Percentiles rank a stretch among this genome's conserved stretches.
Evolutionary conservation across 441 rosid species (phyloP).

Genomic region (Metrosideros polymorpha): DNA sequence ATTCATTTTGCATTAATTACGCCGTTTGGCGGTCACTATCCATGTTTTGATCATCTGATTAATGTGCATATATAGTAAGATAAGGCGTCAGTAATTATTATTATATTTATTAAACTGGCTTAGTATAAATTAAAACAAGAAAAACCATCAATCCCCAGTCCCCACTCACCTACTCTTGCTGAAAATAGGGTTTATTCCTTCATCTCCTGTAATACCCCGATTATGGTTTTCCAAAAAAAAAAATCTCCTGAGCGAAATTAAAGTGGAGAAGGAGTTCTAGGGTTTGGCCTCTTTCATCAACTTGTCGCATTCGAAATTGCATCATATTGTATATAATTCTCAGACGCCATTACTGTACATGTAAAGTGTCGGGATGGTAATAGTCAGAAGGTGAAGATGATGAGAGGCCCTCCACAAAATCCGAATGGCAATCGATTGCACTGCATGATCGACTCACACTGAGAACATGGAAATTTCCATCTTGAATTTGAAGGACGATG

Average conservation of each 20-base stretch:
- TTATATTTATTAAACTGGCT: not conserved
- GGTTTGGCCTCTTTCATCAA: not conserved
- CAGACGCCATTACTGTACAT: not conserved
- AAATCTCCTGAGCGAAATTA: not conserved
- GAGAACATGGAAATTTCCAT: constrained; percentile 12
- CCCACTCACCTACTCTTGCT: not conserved
- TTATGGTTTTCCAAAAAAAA: too few species aligned
- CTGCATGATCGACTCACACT: constrained; percentile 10
- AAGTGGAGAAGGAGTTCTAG: not conserved
- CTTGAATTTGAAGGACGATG: constrained; percentile 13
- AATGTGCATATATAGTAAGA: not conserved
- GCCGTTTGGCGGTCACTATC: not conserved
- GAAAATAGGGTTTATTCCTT: not conserved
- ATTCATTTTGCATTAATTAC: not conserved
- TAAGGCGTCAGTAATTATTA: not conserved
- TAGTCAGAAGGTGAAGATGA: not conserved
- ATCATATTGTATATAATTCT: not conserved
- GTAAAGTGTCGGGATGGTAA: not conserved
- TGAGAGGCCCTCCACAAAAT: not conserved
- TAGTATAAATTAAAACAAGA: too few species aligned
- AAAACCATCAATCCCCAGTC: not conserved
- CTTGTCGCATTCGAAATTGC: not conserved
- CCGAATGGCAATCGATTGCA: not conserved
- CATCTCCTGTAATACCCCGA: not conserved
- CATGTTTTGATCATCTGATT: not conserved